These are phyloP conservation scores for Aspergillus pseudoviridinutans DNA, from an alignment of 2,329 filamentous ascomycete species.

Conservation along the genomic window DNA sequence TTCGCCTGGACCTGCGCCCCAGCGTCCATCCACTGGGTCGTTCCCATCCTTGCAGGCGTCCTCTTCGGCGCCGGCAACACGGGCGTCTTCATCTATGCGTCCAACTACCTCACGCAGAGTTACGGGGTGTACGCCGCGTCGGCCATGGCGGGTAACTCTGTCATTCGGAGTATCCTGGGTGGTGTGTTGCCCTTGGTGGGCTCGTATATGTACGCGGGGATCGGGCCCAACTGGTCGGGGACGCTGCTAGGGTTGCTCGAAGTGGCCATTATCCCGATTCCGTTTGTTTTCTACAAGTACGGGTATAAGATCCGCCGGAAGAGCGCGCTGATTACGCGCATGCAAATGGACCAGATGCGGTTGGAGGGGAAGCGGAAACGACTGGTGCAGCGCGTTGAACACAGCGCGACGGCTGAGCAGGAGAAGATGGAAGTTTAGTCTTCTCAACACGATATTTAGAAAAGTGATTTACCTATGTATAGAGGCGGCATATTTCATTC, in stretches of 20 bases:
- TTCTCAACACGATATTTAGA: background rate
- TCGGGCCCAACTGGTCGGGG: conserved; percentile 75
- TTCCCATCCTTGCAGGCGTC: conserved; percentile 71
- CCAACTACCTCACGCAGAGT: conserved; percentile 72
- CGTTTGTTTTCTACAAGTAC: conserved; percentile 69
- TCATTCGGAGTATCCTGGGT: conserved; percentile 69
- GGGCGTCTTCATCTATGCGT: conserved; percentile 75
- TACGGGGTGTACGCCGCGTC: conserved; percentile 81
- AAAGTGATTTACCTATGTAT: background rate
- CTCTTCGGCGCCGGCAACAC: conserved; percentile 76
- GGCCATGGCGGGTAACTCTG: conserved; percentile 74
- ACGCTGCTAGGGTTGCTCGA: conserved; percentile 72
- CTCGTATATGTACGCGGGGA: conserved; percentile 62
- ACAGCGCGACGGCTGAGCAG: conserved; percentile 10
- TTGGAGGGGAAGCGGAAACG: conserved; percentile 40
- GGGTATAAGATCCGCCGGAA: conserved; percentile 54
- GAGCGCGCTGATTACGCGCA: conserved; percentile 54
- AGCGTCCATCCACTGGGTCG: conserved; percentile 72
- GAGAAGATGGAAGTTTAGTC: conserved; percentile 15
- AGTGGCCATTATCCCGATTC: conserved; percentile 71
- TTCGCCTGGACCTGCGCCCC: conserved; percentile 88
- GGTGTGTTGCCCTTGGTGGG: conserved; percentile 74
- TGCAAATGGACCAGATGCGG: conserved; percentile 51
- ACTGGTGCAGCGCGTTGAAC: conserved; percentile 14
- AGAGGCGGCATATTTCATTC: background rate